phyloP scores from a whole-genome alignment of 495 filamentous ascomycete genomes.

The Barbatosphaeria neglecta region DNA sequence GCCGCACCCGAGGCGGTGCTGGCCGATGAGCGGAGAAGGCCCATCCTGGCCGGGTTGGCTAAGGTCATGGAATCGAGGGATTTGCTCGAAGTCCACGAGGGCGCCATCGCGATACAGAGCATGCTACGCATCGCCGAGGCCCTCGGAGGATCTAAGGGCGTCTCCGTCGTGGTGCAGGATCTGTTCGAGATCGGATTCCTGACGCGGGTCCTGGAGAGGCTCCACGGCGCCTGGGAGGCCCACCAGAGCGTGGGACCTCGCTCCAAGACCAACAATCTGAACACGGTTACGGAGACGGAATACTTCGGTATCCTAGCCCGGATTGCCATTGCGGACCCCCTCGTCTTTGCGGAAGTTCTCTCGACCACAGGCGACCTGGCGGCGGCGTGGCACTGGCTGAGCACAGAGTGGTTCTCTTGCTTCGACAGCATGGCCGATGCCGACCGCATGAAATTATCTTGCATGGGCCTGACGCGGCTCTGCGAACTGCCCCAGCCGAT shows the following conservation, averaged over 20 bases:
- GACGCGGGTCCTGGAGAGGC: constrained; percentile 51
- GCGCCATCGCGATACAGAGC: constrained; percentile 57
- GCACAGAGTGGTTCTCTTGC: constrained; percentile 78
- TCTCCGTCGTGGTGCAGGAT: constrained; percentile 53
- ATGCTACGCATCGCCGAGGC: constrained; percentile 58
- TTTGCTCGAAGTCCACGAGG: constrained; percentile 51
- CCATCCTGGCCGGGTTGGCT: constrained; percentile 46
- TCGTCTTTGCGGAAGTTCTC: constrained; percentile 50
- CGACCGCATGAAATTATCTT: constrained; percentile 67
- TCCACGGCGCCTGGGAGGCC: constrained; percentile 59
- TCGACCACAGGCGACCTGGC: constrained; percentile 20
- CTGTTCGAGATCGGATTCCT: constrained; percentile 60
- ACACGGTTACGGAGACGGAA: constrained; percentile 61
- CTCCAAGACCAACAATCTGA: constrained; percentile 47
- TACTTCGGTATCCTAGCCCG: constrained; percentile 77
- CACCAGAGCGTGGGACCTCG: constrained; percentile 70
- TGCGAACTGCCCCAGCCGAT: constrained; percentile 49
- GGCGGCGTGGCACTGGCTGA: constrained; percentile 58
- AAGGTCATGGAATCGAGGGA: constrained; percentile 47
- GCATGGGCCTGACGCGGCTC: constrained; percentile 69
- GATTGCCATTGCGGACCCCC: constrained; percentile 57
- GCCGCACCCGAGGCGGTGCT: constrained; percentile 70
- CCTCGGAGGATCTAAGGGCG: constrained; percentile 53
- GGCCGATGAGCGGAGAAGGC: constrained; percentile 45
- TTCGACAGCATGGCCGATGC: constrained; percentile 71